A percentile compares a stretch with the other conserved stretches of the same genome.
phyloP scores from a whole-genome alignment of 257 asterid species.

The Leptodermis oblonga region DNA sequence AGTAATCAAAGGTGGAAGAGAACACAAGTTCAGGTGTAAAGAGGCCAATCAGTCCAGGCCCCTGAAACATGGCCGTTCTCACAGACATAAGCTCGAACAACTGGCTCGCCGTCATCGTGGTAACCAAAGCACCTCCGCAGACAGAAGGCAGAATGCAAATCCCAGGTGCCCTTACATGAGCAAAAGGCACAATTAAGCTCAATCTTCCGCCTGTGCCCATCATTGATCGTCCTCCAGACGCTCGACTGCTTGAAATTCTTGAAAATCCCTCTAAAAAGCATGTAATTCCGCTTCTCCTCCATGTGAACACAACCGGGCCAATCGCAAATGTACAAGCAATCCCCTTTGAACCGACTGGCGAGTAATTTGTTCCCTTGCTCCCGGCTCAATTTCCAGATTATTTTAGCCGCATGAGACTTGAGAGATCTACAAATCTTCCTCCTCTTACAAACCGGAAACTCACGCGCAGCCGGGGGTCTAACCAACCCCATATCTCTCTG shows the following conservation, averaged over 20 bases:
- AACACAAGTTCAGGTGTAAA: slow-evolving; percentile 43
- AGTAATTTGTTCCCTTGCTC: slow-evolving; percentile 83
- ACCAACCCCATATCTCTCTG: slow-evolving; percentile 5
- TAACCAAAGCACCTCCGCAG: slow-evolving; percentile 74
- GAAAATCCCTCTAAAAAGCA: slow-evolving; percentile 81
- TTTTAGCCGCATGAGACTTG: slow-evolving; percentile 64
- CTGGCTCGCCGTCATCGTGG: slow-evolving; percentile 92
- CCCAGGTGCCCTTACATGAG: slow-evolving; percentile 64
- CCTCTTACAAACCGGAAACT: slow-evolving; percentile 27
- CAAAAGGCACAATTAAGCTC: slow-evolving; percentile 72
- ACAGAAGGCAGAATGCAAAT: slow-evolving; percentile 79
- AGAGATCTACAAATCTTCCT: slow-evolving; percentile 42
- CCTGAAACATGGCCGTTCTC: slow-evolving; percentile 95
- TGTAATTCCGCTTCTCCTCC: slow-evolving; percentile 86
- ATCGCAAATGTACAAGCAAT: slow-evolving; percentile 72
- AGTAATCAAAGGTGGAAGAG: not conserved
- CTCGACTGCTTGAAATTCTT: slow-evolving; percentile 85
- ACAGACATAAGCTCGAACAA: slow-evolving; percentile 85
- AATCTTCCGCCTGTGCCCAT: slow-evolving; percentile 55
- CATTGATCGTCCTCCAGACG: slow-evolving; percentile 92
- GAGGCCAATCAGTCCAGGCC: slow-evolving; percentile 96
- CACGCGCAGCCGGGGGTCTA: slow-evolving; percentile 17
- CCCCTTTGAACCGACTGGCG: slow-evolving; percentile 77
- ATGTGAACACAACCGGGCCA: slow-evolving; percentile 89
- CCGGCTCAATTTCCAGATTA: slow-evolving; percentile 74